Evolutionary conservation across 768 basidiomycete species (phyloP).

Genomic region (Naganishia randhawae): DNA sequence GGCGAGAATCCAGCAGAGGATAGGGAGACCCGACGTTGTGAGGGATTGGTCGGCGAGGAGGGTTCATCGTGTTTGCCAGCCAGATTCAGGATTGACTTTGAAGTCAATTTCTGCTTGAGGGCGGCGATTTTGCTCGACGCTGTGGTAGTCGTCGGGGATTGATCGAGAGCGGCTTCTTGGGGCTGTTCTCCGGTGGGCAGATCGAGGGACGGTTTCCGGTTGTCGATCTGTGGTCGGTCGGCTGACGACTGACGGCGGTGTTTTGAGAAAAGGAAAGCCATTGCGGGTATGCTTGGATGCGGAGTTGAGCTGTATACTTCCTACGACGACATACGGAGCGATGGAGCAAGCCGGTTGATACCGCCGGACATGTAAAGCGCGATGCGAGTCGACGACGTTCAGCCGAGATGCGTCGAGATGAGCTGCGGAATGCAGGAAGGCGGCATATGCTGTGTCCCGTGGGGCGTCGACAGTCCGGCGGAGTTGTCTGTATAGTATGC

Average conservation of each 20-base stretch:
- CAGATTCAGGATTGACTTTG: constrained; percentile 9
- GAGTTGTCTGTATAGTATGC: too few species aligned
- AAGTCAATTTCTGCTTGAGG: constrained; percentile 6
- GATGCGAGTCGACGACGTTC: neutral
- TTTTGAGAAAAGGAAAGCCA: constrained; percentile 18
- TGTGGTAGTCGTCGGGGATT: neutral
- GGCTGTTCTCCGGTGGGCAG: neutral
- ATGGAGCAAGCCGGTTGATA: neutral
- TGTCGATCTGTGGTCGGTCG: neutral
- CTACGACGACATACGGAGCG: neutral
- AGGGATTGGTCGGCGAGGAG: neutral
- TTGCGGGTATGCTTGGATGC: neutral
- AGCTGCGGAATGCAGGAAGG: neutral
- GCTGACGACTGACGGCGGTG: constrained; percentile 10
- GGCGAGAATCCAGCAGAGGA: neutral
- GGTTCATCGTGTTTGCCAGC: constrained; percentile 12
- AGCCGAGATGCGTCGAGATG: neutral
- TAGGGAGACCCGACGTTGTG: constrained; percentile 1
- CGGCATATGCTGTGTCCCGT: neutral
- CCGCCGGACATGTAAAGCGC: neutral
- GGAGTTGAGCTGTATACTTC: neutral
- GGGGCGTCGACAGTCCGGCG: too few species aligned
- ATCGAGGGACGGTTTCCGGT: constrained; percentile 10
- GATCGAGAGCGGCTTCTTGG: neutral
- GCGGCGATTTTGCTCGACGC: neutral